Evolutionary conservation across 2,329 filamentous ascomycete species (phyloP), one percentile per base, ranked within the genome.

Genomic region (Thelonectria olida): DNA sequence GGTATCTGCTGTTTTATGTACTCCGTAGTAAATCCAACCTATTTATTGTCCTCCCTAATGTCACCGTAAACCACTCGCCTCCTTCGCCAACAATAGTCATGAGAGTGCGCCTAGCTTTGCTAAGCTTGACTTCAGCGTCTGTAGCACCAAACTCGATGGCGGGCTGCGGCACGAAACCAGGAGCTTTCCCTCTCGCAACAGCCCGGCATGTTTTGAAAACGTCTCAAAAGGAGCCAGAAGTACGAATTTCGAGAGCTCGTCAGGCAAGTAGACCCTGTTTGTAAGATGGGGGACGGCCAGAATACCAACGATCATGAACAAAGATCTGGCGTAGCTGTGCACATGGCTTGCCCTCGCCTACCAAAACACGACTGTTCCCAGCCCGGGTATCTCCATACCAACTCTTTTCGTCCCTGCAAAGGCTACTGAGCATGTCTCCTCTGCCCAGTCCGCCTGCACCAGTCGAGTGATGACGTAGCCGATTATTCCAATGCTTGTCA

Each of bases 401-500:
- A 67, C 41, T 51, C 62, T 63, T 27, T 44, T 59, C 22, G 63
- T 48, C 19, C 63, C 59, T 7, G 64, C 41, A 31, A 72, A 52
- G 13, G 58, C 38, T 6, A 51, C 56, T 12, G 66, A 67, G 38
- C 65, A 62, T 25, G 70, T 54, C 13, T 61, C 63, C 15, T 66
- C 62, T 19, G 65, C 50, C 65, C 63, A 66, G 9, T 73, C 70
- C 3, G 72, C 67, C n/a, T 69, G 73, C 36, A 75, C 59, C 23
- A 90, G 73, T 86, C 87, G 92, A 49, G 91, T 81, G 20, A 88
- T 86, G 34, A 95, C 74, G 13, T 91, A 92, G 4, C 92, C 91
- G 3, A 96, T 74, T 25, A 96, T 79, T 0, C 93, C 89, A 54
- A 93, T 81, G 52, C 91, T 88, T 13, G 92, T 91, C 20, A 94